Conservation (phyloP, 768 basidiomycete species). For the Tricholomella constricta region DNA sequence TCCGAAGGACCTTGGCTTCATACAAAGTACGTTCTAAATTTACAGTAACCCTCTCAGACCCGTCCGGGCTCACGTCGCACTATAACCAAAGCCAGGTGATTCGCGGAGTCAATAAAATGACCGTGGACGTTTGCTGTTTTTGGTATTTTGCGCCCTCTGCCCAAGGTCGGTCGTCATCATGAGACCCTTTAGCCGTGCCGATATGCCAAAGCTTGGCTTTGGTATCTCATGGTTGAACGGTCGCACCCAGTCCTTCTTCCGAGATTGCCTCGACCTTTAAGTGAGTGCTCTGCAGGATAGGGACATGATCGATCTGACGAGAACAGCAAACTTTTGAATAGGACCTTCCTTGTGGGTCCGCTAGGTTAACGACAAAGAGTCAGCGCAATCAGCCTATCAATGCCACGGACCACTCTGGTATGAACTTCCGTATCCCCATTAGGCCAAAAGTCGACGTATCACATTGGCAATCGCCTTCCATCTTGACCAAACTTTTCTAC, state of each 20-base stretch:
- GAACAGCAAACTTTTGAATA: background rate
- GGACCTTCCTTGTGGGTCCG: background rate
- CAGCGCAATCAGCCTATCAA: background rate
- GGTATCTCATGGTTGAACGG: background rate
- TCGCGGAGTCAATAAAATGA: background rate
- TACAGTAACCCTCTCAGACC: background rate
- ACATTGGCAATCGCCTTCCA: conserved; percentile 10
- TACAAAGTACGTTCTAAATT: background rate
- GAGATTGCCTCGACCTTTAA: too few relatives aligned
- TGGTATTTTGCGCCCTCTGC: conserved; percentile 4
- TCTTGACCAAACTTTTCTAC: conserved; percentile 10
- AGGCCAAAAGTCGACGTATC: conserved; percentile 2
- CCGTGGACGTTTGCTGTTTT: background rate
- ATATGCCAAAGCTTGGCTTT: background rate
- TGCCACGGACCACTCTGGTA: background rate
- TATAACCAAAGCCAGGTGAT: conserved; percentile 4
- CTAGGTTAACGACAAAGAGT: background rate
- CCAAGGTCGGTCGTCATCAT: conserved; percentile 2
- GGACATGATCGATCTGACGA: background rate
- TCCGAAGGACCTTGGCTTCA: background rate
- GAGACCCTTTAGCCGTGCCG: background rate
- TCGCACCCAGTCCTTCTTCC: too few relatives aligned
- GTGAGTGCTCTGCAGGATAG: background rate
- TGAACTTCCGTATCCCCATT: conserved; percentile 13
- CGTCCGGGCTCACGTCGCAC: background rate